A percentile compares a stretch with the other conserved stretches of the same genome.
Evolutionary conservation across 2,329 filamentous ascomycete genomes (phyloP).

Genomic region (Fusarium sp.): DNA sequence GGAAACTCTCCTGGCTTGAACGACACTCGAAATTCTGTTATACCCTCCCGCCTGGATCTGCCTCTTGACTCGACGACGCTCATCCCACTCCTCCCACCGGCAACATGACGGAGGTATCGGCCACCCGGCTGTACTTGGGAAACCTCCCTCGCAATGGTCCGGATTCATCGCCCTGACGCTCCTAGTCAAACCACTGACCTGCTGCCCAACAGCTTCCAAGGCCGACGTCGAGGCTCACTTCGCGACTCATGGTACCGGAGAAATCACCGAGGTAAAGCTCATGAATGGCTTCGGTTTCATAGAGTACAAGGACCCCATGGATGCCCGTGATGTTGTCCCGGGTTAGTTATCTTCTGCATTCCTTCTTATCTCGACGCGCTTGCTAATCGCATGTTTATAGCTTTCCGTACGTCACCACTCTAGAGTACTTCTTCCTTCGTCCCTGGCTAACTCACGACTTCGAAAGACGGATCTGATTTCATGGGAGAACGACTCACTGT

Average conservation of each 20-base stretch:
- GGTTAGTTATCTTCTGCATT: slow-evolving; percentile 71
- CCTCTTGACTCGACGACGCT: slow-evolving; percentile 26
- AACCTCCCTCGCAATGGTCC: slow-evolving; percentile 97
- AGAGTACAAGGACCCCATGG: slow-evolving; percentile 98
- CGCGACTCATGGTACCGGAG: slow-evolving; percentile 93
- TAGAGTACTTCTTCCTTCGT: slow-evolving; percentile 27
- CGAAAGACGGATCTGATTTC: slow-evolving; percentile 92
- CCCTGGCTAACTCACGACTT: slow-evolving; percentile 46
- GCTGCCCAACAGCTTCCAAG: slow-evolving; percentile 83
- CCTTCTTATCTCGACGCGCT: slow-evolving; percentile 35
- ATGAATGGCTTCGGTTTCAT: slow-evolving; percentile 99
- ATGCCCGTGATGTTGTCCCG: slow-evolving; percentile 97
- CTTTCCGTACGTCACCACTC: slow-evolving; percentile 70
- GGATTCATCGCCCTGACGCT: slow-evolving; percentile 51
- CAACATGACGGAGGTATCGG: slow-evolving; percentile 89
- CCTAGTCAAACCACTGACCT: slow-evolving; percentile 61
- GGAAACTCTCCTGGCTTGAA: slow-evolving; percentile 36
- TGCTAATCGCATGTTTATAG: slow-evolving; percentile 56
- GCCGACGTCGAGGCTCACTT: slow-evolving; percentile 97
- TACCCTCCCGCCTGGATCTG: slow-evolving; percentile 35
- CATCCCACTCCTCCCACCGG: slow-evolving; percentile 41
- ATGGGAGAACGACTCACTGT: slow-evolving; percentile 98
- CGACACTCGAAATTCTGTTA: slow-evolving; percentile 27
- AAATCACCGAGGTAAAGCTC: slow-evolving; percentile 98
- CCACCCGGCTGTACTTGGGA: slow-evolving; percentile 95